Percentiles rank a stretch among this genome's conserved stretches.
Conservation (phyloP, 2,329 filamentous ascomycete genomes). For the Alternaria viburni region DNA sequence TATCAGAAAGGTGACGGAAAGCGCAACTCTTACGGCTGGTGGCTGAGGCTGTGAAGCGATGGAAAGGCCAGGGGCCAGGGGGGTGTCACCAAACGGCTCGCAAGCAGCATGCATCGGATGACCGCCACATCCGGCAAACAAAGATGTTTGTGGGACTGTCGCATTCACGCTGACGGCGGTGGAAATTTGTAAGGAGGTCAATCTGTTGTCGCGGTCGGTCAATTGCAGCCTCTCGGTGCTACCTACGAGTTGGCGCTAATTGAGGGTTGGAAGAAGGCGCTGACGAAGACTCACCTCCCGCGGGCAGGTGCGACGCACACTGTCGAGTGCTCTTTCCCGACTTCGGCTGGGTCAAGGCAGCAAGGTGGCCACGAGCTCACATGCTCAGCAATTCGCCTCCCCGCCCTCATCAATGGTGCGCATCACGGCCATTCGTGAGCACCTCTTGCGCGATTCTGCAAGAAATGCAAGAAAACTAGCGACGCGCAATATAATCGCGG, state of each 20-base stretch:
- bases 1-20: not conserved
- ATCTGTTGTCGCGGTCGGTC: not conserved
- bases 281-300: conserved; percentile 1
- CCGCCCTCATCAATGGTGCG: not conserved
- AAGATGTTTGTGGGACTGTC: conserved; percentile 7
- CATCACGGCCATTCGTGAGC: not conserved
- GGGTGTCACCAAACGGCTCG: conserved; percentile 1
- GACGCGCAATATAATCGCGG: conserved; percentile 2
- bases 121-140: conserved; percentile 11
- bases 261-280: conserved; percentile 1
- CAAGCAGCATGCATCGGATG: not conserved
- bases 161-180: not conserved
- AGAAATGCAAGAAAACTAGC: conserved; percentile 6
- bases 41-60: conserved; percentile 13
- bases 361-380: conserved; percentile 25
- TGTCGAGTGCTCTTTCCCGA: conserved; percentile 17
- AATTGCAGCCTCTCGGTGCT: not conserved
- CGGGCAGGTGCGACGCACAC: not conserved
- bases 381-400: conserved; percentile 15
- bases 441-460: conserved; percentile 9
- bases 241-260: not conserved
- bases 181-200: conserved; percentile 11
- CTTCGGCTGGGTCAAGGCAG: conserved; percentile 31
- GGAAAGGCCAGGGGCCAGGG: not conserved
- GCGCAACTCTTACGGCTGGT: conserved; percentile 6